Evolutionary conservation across 129 eudicot genomes (phyloP).

Genomic region (Centella asiatica): DNA sequence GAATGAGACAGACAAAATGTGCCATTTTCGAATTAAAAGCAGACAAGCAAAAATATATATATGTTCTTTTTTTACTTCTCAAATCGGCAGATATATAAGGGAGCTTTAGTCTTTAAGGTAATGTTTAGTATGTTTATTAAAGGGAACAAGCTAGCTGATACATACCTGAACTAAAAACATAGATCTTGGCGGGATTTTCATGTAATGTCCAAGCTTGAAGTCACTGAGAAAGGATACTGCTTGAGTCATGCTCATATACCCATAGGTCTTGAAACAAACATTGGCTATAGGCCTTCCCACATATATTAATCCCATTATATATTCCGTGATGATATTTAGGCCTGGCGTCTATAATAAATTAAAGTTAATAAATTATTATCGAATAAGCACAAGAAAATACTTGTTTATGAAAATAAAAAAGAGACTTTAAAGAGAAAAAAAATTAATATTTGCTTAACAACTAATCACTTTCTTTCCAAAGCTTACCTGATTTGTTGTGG

Average conservation of each 20-base stretch:
- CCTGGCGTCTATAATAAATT: slow-evolving; percentile 85
- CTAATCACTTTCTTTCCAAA: too few relatives aligned
- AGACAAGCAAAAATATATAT: too few relatives aligned
- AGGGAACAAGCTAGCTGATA: neutral
- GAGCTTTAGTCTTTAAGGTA: too few relatives aligned
- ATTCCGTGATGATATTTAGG: slow-evolving; percentile 74
- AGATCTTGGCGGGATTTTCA: slow-evolving; percentile 87
- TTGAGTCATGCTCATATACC: slow-evolving; percentile 91
- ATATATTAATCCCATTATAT: slow-evolving; percentile 62
- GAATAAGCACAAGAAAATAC: neutral
- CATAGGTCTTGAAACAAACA: slow-evolving; percentile 87
- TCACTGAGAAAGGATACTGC: slow-evolving; percentile 63
- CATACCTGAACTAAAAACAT: slow-evolving; percentile 85
- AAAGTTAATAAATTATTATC: too few relatives aligned
- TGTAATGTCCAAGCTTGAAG: slow-evolving; percentile 93
- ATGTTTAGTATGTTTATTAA: too few relatives aligned
- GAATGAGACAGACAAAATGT: too few relatives aligned
- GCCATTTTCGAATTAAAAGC: too few relatives aligned
- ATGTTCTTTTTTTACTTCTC: too few relatives aligned
- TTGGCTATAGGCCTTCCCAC: slow-evolving; percentile 86
- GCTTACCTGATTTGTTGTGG: slow-evolving; percentile 75
- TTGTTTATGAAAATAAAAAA: neutral
- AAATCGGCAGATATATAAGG: too few relatives aligned
- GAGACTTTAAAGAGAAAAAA: neutral
- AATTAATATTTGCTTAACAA: too few relatives aligned